Evolutionary conservation across 169 alveolate species (phyloP).

Genomic region (Cryptosporidium ubiquitum): DNA sequence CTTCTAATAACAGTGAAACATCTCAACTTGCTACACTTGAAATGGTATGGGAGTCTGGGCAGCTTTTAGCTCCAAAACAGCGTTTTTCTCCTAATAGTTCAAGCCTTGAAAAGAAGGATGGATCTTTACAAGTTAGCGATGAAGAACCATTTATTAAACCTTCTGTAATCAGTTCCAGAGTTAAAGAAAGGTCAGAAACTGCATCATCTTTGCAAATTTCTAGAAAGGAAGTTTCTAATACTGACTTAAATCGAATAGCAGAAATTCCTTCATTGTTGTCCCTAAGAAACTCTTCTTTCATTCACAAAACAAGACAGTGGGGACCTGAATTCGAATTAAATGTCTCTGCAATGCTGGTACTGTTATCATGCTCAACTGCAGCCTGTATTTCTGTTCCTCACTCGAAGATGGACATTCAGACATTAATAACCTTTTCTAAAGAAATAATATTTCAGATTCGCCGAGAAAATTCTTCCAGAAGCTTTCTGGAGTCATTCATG

Average conservation of each 20-base stretch:
- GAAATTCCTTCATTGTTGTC: not conserved
- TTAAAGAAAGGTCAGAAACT: not conserved
- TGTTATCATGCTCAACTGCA: constrained; percentile 36
- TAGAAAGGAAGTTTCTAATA: not conserved
- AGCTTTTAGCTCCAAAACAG: constrained; percentile 67
- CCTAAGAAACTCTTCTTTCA: constrained; percentile 40
- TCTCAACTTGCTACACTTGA: constrained; percentile 69
- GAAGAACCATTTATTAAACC: not conserved
- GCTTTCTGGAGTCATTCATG: constrained; percentile 67
- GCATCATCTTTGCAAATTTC: not conserved
- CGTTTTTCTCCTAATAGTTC: constrained; percentile 9
- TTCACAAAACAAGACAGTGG: constrained; percentile 53
- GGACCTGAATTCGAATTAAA: constrained; percentile 55
- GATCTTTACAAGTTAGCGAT: not conserved
- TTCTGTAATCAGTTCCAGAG: constrained; percentile 27
- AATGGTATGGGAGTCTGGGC: constrained; percentile 74
- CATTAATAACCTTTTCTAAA: not conserved
- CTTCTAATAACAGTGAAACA: constrained; percentile 18
- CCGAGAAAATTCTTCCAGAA: constrained; percentile 34
- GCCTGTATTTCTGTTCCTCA: constrained; percentile 59
- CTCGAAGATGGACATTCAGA: constrained; percentile 6
- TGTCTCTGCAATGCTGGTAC: constrained; percentile 2
- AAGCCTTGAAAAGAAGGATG: constrained; percentile 21
- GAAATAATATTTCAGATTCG: not conserved
- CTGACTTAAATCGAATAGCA: too few species aligned